Percentiles rank a stretch among this genome's conserved stretches.
These are phyloP conservation scores for Jaenimonas drosophilae DNA, from an alignment of 208 protist species.

Conservation along the genomic window DNA sequence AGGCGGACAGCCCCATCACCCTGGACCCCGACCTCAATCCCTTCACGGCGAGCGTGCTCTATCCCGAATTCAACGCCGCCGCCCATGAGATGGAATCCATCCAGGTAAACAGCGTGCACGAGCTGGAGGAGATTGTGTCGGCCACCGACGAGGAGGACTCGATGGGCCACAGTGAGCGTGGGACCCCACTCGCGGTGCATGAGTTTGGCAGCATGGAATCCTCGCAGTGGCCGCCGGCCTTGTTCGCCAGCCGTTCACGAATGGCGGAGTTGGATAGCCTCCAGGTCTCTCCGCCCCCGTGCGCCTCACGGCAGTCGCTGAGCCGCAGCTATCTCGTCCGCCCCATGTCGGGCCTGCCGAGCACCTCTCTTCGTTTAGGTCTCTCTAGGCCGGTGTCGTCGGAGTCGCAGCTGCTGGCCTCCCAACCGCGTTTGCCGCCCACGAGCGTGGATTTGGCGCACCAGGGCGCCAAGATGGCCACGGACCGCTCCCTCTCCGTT, in stretches of 20 bases:
- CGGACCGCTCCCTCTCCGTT: conserved; percentile 42
- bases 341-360: conserved; percentile 17
- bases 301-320: conserved; percentile 28
- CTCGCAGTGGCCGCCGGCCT: background rate
- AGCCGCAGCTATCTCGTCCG: conserved; percentile 34
- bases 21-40: background rate
- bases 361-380: conserved; percentile 11
- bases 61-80: background rate
- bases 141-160: background rate
- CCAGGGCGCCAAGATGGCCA: conserved; percentile 27
- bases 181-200: background rate
- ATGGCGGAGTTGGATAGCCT: too few relatives aligned
- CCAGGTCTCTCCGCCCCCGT: too few relatives aligned
- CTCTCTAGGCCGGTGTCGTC: background rate
- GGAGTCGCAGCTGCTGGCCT: background rate
- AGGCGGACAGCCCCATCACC: conserved; percentile 8
- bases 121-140: background rate
- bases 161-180: background rate
- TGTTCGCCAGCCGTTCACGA: too few relatives aligned
- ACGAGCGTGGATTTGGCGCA: conserved; percentile 67
- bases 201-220: too few relatives aligned
- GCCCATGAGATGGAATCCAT: background rate
- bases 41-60: background rate
- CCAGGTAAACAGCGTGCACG: background rate
- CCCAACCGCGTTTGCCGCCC: conserved; percentile 16